Evolutionary conservation across 345 rosid species (phyloP), one percentile per base, ranked within the genome.

Genomic region (Barbarea vulgaris): DNA sequence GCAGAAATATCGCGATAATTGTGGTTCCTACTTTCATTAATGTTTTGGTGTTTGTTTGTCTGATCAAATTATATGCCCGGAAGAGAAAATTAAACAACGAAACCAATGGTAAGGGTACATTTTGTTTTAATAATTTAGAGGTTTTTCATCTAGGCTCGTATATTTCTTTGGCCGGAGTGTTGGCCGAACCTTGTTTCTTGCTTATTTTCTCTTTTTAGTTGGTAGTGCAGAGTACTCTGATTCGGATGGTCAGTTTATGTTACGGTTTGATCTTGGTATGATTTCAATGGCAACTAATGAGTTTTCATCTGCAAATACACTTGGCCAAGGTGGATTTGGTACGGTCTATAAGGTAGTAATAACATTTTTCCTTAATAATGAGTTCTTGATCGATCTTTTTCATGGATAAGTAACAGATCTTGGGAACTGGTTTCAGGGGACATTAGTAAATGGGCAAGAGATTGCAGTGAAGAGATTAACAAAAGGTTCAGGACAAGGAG

Each of bases 401-500:
- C 17, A 61, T 22, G 66, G 2, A 11, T 37, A 37, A 21, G 13
- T 36, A 36, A 8, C 9, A 36, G 0, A 22, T 70, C 27, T 59
- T 34, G 48, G 59, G 36, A 48, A 51, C 2, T 0, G 7, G 34
- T 62, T 74, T n/a, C 75, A 85, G 88, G 89, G 89, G 28, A 53
- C 1, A 52, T 81, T 85, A 6, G 31, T 44, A 7, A 13, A 71
- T 50, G 84, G 84, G 34, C 42, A 68, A 61, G 70, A 81, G 4
- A 54, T 87, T 15, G 91, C 86, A 0, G 85, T 85, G 2, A 87
- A 87, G 54, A 77, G 82, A 57, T 28, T 83, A 25, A 37, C 79
- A 6, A 44, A n/a, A 42, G 69, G 27, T 21, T 85, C 85, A 14
- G 69, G 69, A 4, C 85, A 85, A 82, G 89, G 89, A 53, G 61